Conservation (phyloP, 2,329 filamentous ascomycete genomes). For the Sclerotinia glacialis region DNA sequence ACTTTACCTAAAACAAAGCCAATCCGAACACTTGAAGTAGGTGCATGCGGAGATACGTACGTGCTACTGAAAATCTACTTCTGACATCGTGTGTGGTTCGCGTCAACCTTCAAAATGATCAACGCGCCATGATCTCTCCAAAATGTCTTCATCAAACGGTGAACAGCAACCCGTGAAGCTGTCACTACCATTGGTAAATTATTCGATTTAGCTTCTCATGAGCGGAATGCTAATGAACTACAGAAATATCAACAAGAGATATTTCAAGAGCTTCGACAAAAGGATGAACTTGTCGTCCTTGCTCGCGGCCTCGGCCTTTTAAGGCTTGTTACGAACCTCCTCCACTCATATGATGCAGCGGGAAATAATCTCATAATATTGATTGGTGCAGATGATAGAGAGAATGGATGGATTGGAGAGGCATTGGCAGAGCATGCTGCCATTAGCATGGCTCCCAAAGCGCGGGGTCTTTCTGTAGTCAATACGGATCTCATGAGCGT, state of each 20-base stretch:
- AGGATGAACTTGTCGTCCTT: slow-evolving; percentile 92
- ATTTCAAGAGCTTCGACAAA: slow-evolving; percentile 82
- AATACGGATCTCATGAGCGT: slow-evolving; percentile 95
- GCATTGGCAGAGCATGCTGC: slow-evolving; percentile 93
- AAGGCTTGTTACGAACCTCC: slow-evolving; percentile 88
- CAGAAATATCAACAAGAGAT: slow-evolving; percentile 91
- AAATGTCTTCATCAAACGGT: slow-evolving; percentile 42
- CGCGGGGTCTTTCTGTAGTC: slow-evolving; percentile 82
- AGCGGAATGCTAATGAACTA: slow-evolving; percentile 24
- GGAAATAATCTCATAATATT: slow-evolving; percentile 90
- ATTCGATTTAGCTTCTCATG: neutral
- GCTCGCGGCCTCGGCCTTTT: slow-evolving; percentile 89
- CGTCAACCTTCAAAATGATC: slow-evolving; percentile 8
- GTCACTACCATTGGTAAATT: slow-evolving; percentile 66
- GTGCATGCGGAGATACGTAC: neutral
- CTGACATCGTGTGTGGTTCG: slow-evolving; percentile 18
- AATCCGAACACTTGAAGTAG: neutral
- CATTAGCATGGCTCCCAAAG: slow-evolving; percentile 76
- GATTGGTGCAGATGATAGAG: slow-evolving; percentile 84
- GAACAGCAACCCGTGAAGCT: slow-evolving; percentile 71
- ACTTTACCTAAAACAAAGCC: neutral
- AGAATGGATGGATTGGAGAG: slow-evolving; percentile 97
- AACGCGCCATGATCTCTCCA: slow-evolving; percentile 31
- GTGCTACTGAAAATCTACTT: neutral
- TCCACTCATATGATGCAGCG: slow-evolving; percentile 94